Conservation (phyloP, 148 eudicot species). For the Pharnaceum exiguum region DNA sequence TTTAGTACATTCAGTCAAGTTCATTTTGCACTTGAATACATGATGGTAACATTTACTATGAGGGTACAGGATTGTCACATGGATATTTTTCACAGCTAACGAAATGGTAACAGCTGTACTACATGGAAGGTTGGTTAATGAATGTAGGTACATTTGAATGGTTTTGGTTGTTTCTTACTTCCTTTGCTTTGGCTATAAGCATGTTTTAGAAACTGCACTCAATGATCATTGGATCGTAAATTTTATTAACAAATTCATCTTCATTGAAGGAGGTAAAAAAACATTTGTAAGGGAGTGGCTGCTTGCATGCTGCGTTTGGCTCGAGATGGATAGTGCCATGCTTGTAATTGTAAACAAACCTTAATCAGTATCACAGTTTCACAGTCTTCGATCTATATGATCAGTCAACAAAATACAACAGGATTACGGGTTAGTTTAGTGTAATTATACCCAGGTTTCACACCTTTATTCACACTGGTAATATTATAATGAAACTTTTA, state of each 20-base stretch:
- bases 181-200: constrained; percentile 9
- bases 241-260: neutral
- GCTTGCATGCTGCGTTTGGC: constrained; percentile 34
- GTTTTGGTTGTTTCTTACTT: constrained; percentile 6
- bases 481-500: neutral
- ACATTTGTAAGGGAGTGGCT: neutral
- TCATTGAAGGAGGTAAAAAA: neutral
- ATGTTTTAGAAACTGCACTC: constrained; percentile 12
- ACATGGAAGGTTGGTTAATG: neutral
- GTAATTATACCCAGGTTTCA: too few species aligned
- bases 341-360: constrained; percentile 8
- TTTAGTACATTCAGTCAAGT: neutral
- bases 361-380: too few species aligned
- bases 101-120: constrained; percentile 25
- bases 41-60: neutral
- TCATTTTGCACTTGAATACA: neutral
- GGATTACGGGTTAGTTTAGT: constrained; percentile 13
- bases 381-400: constrained; percentile 20
- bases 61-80: constrained; percentile 23
- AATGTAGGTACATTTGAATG: constrained; percentile 6
- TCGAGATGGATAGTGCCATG: constrained; percentile 33
- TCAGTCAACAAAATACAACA: constrained; percentile 29
- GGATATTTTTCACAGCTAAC: constrained; percentile 24
- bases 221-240: neutral
- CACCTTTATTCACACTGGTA: constrained; percentile 8